Percentiles rank a stretch among this genome's conserved stretches.
Evolutionary conservation across 2,329 filamentous ascomycete genomes (phyloP).

Genomic region (Xylogone sp.): DNA sequence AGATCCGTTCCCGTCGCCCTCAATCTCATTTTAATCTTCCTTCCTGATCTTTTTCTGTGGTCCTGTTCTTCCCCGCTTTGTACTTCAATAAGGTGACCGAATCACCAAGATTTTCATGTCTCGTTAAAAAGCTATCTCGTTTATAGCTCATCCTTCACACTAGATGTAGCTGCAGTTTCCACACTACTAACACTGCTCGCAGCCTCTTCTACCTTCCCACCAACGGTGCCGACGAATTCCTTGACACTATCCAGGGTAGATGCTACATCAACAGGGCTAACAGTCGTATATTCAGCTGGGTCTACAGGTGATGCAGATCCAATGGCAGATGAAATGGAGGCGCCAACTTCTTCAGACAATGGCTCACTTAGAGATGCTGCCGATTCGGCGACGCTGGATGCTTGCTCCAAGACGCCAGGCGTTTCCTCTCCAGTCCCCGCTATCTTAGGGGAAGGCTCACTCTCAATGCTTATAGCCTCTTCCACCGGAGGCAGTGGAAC

Average conservation of each 20-base stretch:
- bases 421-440: constrained; percentile 20
- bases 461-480: constrained; percentile 23
- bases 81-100: too few species aligned
- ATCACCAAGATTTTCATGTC: background rate
- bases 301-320: constrained; percentile 17
- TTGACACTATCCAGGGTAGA: constrained; percentile 26
- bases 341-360: constrained; percentile 17
- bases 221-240: constrained; percentile 32
- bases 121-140: background rate
- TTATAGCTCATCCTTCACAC: constrained; percentile 50
- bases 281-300: constrained; percentile 27
- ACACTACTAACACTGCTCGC: constrained; percentile 39
- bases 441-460: constrained; percentile 19
- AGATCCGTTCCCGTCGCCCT: too few species aligned
- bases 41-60: too few species aligned
- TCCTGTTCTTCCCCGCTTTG: too few species aligned
- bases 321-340: constrained; percentile 18
- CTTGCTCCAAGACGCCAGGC: constrained; percentile 22
- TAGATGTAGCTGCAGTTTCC: constrained; percentile 21
- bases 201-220: constrained; percentile 38
- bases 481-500: constrained; percentile 24
- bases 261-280: constrained; percentile 24
- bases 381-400: constrained; percentile 21
- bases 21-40: too few species aligned
- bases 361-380: constrained; percentile 23